Percentiles rank a stretch among this genome's conserved stretches.
Evolutionary conservation across 768 basidiomycete species (phyloP).

Genomic region (Neoboletus brunneissimus): DNA sequence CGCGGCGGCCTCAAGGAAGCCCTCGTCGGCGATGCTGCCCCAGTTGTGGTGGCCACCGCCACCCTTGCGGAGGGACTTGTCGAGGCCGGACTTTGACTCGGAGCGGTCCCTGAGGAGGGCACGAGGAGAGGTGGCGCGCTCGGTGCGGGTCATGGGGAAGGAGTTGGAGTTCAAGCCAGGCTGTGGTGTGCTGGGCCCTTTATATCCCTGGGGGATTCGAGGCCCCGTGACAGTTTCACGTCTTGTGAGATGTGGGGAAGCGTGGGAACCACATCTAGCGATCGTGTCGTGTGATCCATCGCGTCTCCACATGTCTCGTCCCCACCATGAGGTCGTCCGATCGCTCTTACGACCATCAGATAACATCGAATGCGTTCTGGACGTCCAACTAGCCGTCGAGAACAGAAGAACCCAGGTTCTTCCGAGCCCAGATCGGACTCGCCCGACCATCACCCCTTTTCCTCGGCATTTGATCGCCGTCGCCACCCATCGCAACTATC

Average conservation of each 20-base stretch:
- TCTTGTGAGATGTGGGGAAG: conserved; percentile 17
- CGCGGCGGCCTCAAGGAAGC: conserved; percentile 55
- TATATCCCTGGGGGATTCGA: conserved; percentile 17
- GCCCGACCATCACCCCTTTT: not conserved
- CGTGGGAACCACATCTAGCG: conserved; percentile 24
- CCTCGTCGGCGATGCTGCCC: conserved; percentile 70
- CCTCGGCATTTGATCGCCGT: conserved; percentile 38
- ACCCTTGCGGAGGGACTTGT: conserved; percentile 69
- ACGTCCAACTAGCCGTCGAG: conserved; percentile 31
- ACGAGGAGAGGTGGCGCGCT: conserved; percentile 65
- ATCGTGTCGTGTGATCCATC: conserved; percentile 9
- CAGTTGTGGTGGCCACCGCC: conserved; percentile 85
- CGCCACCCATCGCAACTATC: conserved; percentile 45
- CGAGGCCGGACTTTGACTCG: conserved; percentile 72
- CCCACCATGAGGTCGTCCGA: conserved; percentile 12
- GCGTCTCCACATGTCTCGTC: conserved; percentile 5
- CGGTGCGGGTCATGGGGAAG: conserved; percentile 73
- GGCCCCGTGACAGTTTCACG: not conserved
- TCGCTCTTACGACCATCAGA: conserved; percentile 43
- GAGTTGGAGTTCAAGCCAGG: not conserved
- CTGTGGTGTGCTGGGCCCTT: not conserved
- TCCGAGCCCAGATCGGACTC: not conserved
- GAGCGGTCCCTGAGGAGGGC: conserved; percentile 77
- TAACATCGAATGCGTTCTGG: conserved; percentile 41
- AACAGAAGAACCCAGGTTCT: not conserved